phyloP scores from a whole-genome alignment of 192 early-diverging fungal species.

The Backusella parvicylindrica region DNA sequence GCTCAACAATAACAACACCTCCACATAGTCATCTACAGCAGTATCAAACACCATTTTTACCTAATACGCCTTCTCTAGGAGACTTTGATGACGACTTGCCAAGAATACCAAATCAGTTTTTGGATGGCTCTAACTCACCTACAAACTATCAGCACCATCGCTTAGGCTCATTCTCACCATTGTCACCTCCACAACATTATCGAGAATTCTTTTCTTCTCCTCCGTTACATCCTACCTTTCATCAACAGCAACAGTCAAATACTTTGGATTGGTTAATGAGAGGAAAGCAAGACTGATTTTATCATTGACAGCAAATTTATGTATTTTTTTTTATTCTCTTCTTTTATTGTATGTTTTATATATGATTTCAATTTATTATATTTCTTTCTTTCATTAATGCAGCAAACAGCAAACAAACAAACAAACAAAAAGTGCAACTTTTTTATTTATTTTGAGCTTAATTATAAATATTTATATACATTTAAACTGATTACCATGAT shows the following conservation, averaged over 20 bases:
- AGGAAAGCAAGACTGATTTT: not conserved
- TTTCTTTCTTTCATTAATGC: not conserved
- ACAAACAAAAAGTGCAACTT: not conserved
- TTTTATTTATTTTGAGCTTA: not conserved
- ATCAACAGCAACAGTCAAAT: not conserved
- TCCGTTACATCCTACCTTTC: not conserved
- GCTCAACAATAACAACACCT: not conserved
- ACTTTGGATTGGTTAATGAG: not conserved
- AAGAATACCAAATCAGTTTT: not conserved
- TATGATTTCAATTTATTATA: too few species aligned
- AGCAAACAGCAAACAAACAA: too few species aligned
- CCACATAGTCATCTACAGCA: too few species aligned
- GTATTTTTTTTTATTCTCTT: not conserved
- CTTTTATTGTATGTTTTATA: not conserved
- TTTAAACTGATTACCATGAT: not conserved
- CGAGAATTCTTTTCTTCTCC: not conserved
- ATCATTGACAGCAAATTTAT: not conserved
- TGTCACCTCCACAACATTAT: constrained; percentile 4
- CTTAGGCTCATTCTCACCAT: constrained; percentile 1
- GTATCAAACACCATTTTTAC: not conserved
- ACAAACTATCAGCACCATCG: not conserved
- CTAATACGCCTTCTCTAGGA: not conserved
- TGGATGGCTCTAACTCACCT: not conserved
- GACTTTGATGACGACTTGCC: not conserved
- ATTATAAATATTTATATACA: not conserved